Evolutionary conservation across 2,329 filamentous ascomycete genomes (phyloP).

Genomic region (Domatiomyces globalis): DNA sequence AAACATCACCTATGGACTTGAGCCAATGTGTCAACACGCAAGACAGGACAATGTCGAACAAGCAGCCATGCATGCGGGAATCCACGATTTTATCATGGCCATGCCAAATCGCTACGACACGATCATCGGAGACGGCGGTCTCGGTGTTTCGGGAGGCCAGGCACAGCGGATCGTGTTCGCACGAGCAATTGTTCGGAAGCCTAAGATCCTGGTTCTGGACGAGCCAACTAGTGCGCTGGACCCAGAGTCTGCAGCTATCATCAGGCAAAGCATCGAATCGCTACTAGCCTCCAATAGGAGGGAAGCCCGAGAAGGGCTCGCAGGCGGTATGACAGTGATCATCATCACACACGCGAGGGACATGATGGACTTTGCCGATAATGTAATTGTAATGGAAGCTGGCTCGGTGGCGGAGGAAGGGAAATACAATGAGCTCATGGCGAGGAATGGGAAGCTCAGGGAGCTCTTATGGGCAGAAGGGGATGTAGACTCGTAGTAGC

Average conservation of each 20-base stretch:
- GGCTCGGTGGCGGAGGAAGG: slow-evolving; percentile 56
- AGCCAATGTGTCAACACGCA: slow-evolving; percentile 39
- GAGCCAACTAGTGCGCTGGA: slow-evolving; percentile 79
- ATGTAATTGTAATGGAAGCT: slow-evolving; percentile 58
- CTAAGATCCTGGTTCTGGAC: slow-evolving; percentile 62
- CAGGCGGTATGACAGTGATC: slow-evolving; percentile 49
- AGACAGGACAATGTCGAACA: slow-evolving; percentile 29
- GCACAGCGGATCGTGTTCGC: slow-evolving; percentile 70
- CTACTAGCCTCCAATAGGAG: slow-evolving; percentile 29
- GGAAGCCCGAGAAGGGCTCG: slow-evolving; percentile 6
- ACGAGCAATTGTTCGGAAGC: slow-evolving; percentile 56
- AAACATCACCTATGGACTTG: slow-evolving; percentile 61
- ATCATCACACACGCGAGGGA: slow-evolving; percentile 69
- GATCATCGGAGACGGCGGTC: slow-evolving; percentile 60
- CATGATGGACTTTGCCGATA: slow-evolving; percentile 73
- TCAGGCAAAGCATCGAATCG: slow-evolving; percentile 47
- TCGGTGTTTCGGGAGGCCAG: slow-evolving; percentile 64
- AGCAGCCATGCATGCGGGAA: slow-evolving; percentile 45
- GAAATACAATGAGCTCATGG: slow-evolving; percentile 46
- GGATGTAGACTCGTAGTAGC: neutral
- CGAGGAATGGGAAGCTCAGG: slow-evolving; percentile 21
- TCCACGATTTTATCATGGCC: slow-evolving; percentile 62
- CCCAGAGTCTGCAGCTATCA: slow-evolving; percentile 46
- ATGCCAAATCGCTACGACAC: slow-evolving; percentile 61
- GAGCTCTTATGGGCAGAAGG: slow-evolving; percentile 33